A percentile compares a stretch with the other conserved stretches of the same genome.
Evolutionary conservation across 2,329 filamentous ascomycete species (phyloP).

Genomic region (Myriosclerotinia duriaeana): DNA sequence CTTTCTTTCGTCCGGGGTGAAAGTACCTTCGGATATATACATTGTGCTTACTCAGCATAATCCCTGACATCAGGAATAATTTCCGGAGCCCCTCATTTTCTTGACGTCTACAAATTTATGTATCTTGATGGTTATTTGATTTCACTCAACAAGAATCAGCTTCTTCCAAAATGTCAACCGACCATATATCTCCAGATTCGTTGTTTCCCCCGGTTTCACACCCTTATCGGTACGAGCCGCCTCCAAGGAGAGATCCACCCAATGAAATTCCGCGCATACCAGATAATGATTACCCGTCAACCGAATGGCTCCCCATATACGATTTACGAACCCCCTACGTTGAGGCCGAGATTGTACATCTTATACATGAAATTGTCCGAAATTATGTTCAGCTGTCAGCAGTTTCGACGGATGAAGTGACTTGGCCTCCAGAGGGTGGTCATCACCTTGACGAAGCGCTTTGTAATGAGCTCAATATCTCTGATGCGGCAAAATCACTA

Average conservation of each 20-base stretch:
- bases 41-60: neutral
- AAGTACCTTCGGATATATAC: neutral
- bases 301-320: slow-evolving; percentile 5
- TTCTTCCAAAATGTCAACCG: neutral
- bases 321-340: neutral
- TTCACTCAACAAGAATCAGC: neutral
- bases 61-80: neutral
- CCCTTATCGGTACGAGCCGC: neutral
- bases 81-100: neutral
- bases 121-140: neutral
- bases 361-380: neutral
- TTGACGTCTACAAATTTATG: neutral
- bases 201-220: slow-evolving; percentile 6
- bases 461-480: neutral
- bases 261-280: neutral
- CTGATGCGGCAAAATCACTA: neutral
- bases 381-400: neutral
- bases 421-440: slow-evolving; percentile 9
- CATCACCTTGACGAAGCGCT: neutral
- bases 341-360: neutral
- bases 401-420: neutral
- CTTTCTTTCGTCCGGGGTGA: too few relatives aligned
- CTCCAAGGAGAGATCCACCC: neutral
- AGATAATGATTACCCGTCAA: neutral
- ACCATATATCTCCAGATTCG: neutral